Evolutionary conservation across 176 grass and related monocot species (phyloP), one percentile per base, ranked within the genome.

Genomic region (Elaeis guineensis): DNA sequence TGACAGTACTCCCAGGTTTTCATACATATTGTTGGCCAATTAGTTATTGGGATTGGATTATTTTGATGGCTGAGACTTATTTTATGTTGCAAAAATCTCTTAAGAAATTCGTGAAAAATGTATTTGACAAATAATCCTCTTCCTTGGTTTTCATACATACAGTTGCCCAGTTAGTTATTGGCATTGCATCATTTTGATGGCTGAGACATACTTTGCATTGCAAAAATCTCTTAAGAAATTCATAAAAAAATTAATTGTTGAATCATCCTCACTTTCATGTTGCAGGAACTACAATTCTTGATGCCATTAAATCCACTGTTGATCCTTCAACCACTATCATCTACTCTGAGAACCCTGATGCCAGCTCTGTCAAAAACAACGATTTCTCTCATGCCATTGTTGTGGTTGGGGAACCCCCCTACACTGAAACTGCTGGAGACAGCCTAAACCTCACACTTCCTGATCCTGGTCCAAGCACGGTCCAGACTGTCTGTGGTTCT

Each of bases 221-320:
- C 35, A 2, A 44, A 44, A 44, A 35, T 14, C 0, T 44, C 35
- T 44, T 44, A 14, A 44, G 35, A 35, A 11, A 35, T 35, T 35
- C 32, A 35, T 35, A 9, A 35, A 35, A 35, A 35, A 35, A 12
- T 44, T 44, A 12, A 44, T 57, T 62, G 17, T 15, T 0, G 0
- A 44, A 63, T 51, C 75, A 50, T 3, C 54, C 44, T 69, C 25
- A 63, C 59, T 7, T 63, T 5, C 72, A 53, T 69, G 35, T 14
- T 44, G 30, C 79, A 96, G 91, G 91, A 63, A 96, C 91, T 26
- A 96, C 91, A 66, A 90, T 96, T 30, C 72, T 96, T 5, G 80
- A 75, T 52, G 91, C 91, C 19, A 78, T 96, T 57, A 90, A 87
- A 61, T 82, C 86, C 56, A 90, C 83, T 23, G 65, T 87, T 68